Evolutionary conservation across 2,329 filamentous ascomycete species (phyloP), one percentile per base, ranked within the genome.

Genomic region (Stemphylium vesicarium): DNA sequence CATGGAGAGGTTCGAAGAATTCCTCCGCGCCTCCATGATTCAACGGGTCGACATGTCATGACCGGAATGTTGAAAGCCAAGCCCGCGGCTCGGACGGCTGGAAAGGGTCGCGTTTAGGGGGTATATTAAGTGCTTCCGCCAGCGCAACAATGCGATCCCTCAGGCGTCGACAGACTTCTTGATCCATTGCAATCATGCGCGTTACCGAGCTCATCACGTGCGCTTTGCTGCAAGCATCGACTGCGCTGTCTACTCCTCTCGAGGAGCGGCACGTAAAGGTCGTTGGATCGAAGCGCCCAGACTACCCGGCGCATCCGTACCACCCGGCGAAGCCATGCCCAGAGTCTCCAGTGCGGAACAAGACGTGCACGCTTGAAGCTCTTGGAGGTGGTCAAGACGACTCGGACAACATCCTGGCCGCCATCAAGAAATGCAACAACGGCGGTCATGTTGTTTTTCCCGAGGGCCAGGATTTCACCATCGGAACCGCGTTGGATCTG

Each of bases 401-500:
- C 60, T 80, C 81, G 36, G 55, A 74, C 20, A 72, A 80, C 50
- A 82, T 88, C 44, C 61, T 88, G 8, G 70, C 77, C 1, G 85
- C 85, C 0, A 73, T 88, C 50, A 75, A 85, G 39, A 65, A 79
- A 53, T 89, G 86, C 73, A 89, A 88, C 64, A 75, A 85, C 55
- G 86, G 86, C 10, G 87, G 87, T 7, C 84, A 82, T 11, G 82
- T 88, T 4, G 77, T 88, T 2, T 84, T 89, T 41, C 77, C 81
- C 3, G 75, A 77, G 15, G 81, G 83, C 26, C 76, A 79, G 53
- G 79, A 78, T 4, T 90, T 89, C 67, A 84, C 80, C 1, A 82
- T 90, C 56, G 86, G 82, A 12, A 88, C 84, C 0, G 85, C 87
- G 0, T 69, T 90, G 31, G 84, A 90, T 63, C 72, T 90, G 62